Evolutionary conservation across 2,329 filamentous ascomycete species (phyloP).

Genomic region (Fusarium sp.): DNA sequence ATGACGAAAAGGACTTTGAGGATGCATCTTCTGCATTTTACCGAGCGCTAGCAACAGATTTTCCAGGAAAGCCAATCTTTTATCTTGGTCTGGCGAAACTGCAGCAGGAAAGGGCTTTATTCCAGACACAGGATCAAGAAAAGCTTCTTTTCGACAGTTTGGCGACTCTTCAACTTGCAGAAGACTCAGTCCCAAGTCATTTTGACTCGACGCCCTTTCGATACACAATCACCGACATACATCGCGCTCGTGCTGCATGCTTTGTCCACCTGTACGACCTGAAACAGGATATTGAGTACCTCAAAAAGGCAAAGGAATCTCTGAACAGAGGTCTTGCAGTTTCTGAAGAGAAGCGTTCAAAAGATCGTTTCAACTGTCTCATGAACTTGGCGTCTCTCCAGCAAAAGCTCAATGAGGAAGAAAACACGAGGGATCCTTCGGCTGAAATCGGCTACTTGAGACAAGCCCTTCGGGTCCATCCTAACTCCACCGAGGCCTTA

Average conservation of each 20-base stretch:
- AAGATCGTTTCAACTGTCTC: not conserved
- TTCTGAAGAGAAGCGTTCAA: not conserved
- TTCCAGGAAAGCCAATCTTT: not conserved
- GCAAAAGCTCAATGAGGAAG: not conserved
- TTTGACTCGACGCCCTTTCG: not conserved
- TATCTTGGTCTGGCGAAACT: not conserved
- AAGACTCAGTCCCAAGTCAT: fast-evolving
- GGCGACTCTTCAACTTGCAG: not conserved
- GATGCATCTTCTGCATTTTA: not conserved
- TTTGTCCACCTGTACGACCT: not conserved
- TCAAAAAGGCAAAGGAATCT: not conserved
- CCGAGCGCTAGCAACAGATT: not conserved
- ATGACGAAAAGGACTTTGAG: not conserved
- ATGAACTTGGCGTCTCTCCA: not conserved
- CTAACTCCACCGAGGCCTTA: not conserved
- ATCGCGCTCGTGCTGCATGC: not conserved
- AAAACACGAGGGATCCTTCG: not conserved
- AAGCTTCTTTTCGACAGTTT: not conserved
- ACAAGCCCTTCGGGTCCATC: not conserved
- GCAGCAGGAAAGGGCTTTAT: not conserved
- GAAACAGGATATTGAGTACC: not conserved
- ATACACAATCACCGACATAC: not conserved
- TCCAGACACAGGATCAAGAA: not conserved
- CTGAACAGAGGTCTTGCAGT: not conserved
- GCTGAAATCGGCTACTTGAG: not conserved